Conservation (phyloP, 495 filamentous ascomycete genomes). For the Xylaria acuta region DNA sequence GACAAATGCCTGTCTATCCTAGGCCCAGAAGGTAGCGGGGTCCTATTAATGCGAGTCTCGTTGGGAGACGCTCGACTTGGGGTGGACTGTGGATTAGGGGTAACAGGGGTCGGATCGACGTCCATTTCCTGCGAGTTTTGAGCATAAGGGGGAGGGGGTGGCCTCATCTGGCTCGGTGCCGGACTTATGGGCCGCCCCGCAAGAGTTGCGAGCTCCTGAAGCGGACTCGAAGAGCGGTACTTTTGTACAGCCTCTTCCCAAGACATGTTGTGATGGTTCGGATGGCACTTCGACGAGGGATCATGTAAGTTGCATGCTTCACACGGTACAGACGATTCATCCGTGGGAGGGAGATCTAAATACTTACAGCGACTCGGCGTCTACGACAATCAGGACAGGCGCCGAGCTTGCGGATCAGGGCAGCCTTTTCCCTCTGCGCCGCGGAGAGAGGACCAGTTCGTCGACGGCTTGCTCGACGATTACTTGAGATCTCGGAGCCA, state of each 20-base stretch:
- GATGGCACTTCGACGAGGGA: constrained; percentile 50
- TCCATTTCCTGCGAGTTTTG: constrained; percentile 52
- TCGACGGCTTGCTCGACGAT: constrained; percentile 52
- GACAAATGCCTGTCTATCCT: constrained; percentile 49
- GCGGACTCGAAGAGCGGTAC: constrained; percentile 49
- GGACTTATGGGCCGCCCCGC: constrained; percentile 50
- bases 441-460: constrained; percentile 55
- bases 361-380: constrained; percentile 56
- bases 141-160: constrained; percentile 41
- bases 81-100: constrained; percentile 34
- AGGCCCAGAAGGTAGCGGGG: constrained; percentile 54
- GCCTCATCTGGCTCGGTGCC: constrained; percentile 43
- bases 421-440: constrained; percentile 54
- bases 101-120: constrained; percentile 43
- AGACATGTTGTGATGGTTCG: constrained; percentile 57
- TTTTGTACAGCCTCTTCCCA: constrained; percentile 57
- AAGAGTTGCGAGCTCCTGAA: constrained; percentile 47
- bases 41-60: constrained; percentile 53
- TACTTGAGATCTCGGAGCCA: constrained; percentile 51
- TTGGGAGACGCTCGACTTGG: constrained; percentile 42
- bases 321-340: neutral
- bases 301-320: constrained; percentile 35
- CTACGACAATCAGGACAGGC: constrained; percentile 55
- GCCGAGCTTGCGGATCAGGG: constrained; percentile 57
- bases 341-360: neutral